Conservation (phyloP, 2,329 filamentous ascomycete species). For the Cladophialophora chaetospira region DNA sequence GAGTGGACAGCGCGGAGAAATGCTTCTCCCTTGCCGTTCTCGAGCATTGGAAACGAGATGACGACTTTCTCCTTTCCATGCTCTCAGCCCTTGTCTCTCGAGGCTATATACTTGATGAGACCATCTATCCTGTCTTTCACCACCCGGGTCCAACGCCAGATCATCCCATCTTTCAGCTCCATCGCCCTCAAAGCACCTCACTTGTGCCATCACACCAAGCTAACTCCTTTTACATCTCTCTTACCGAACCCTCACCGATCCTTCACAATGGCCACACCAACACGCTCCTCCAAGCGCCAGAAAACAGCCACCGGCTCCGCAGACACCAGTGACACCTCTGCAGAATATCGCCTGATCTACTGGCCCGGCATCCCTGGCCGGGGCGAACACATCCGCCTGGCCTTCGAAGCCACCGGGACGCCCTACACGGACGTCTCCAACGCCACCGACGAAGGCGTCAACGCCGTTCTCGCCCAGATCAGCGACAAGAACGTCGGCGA, state of each 20-base stretch:
- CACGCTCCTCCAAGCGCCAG: conserved; percentile 31
- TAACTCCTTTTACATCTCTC: too few relatives aligned
- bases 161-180: too few relatives aligned
- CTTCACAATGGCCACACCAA: conserved; percentile 22
- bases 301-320: conserved; percentile 20
- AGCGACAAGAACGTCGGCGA: conserved; percentile 45
- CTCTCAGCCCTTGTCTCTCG: too few relatives aligned
- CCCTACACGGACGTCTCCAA: conserved; percentile 65
- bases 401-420: conserved; percentile 68
- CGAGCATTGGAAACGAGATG: too few relatives aligned
- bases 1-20: neutral
- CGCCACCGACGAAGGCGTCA: conserved; percentile 51
- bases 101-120: too few relatives aligned
- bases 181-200: too few relatives aligned
- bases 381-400: conserved; percentile 72
- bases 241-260: neutral
- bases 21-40: neutral
- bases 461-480: conserved; percentile 53
- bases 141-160: too few relatives aligned
- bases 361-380: conserved; percentile 68
- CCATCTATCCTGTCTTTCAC: too few relatives aligned
- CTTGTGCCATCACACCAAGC: neutral
- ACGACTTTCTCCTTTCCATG: too few relatives aligned
- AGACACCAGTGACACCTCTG: neutral
- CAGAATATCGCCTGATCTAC: conserved; percentile 26